Evolutionary conservation across 2,329 filamentous ascomycete genomes (phyloP).

Genomic region (Aspergillus quadrilineatus): DNA sequence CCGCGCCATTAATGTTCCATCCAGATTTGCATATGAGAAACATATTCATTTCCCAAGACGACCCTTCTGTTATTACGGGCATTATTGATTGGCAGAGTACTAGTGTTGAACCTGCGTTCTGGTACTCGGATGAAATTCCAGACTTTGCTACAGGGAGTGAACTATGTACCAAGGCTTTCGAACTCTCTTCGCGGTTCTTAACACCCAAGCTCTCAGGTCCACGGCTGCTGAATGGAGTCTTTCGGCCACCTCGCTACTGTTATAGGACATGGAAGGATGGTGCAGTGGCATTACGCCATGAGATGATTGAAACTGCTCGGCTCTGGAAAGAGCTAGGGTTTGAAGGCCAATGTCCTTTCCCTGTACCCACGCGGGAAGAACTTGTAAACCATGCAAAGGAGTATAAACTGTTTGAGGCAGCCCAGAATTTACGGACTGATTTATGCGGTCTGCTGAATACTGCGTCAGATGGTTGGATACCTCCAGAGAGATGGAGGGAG

Average conservation of each 20-base stretch:
- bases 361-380: constrained; percentile 1
- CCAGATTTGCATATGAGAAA: constrained; percentile 45
- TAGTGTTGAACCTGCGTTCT: constrained; percentile 43
- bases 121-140: constrained; percentile 38
- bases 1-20: constrained; percentile 36
- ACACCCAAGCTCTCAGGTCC: constrained; percentile 32
- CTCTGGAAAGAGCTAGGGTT: constrained; percentile 40
- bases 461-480: constrained; percentile 36
- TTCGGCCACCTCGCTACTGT: constrained; percentile 43
- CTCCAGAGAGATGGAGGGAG: constrained; percentile 33
- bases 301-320: constrained; percentile 39
- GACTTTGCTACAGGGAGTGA: constrained; percentile 40
- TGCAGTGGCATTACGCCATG: constrained; percentile 38
- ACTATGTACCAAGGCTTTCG: constrained; percentile 35
- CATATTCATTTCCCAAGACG: constrained; percentile 43
- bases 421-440: constrained; percentile 30
- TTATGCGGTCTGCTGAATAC: constrained; percentile 33
- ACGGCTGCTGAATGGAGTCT: constrained; percentile 37
- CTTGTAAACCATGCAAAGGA: constrained; percentile 28
- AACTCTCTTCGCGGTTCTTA: constrained; percentile 31
- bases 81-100: constrained; percentile 48
- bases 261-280: constrained; percentile 45
- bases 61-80: constrained; percentile 38
- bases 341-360: constrained; percentile 29
- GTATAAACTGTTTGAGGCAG: constrained; percentile 34